Evolutionary conservation across 108 stramenopile genomes (phyloP).

Genomic region (Skeletonema menzelii): DNA sequence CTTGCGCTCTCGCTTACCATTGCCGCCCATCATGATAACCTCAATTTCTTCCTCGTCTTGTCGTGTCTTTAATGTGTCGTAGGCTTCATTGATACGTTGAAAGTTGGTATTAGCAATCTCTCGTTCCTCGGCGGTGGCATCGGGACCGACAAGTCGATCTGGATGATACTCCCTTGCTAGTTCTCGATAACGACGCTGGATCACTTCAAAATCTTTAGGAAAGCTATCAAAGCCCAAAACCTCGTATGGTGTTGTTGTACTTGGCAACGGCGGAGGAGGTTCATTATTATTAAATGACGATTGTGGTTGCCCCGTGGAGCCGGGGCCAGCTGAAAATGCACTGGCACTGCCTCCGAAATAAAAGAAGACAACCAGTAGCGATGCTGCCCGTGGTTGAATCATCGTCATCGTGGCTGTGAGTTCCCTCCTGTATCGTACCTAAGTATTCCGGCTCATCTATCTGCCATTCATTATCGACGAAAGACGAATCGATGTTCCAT

Average conservation of each 20-base stretch:
- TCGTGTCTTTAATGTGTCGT: constrained; percentile 23
- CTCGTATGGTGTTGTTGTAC: constrained; percentile 20
- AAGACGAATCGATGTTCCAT: no score
- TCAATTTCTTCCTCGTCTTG: constrained; percentile 33
- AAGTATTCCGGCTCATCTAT: no score
- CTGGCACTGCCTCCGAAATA: neutral
- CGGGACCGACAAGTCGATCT: constrained; percentile 16
- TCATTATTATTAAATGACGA: neutral
- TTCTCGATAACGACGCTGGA: constrained; percentile 20
- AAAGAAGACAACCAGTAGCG: neutral
- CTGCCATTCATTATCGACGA: no score
- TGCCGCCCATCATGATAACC: constrained; percentile 25
- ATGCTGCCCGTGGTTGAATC: no score
- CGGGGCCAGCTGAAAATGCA: neutral
- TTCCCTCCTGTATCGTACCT: no score
- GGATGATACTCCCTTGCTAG: constrained; percentile 30
- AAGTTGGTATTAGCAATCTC: constrained; percentile 22
- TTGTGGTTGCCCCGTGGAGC: neutral
- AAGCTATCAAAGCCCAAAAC: constrained; percentile 26
- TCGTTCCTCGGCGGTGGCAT: constrained; percentile 23
- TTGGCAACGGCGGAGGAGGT: constrained; percentile 17
- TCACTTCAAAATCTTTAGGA: constrained; percentile 16
- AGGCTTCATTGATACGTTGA: constrained; percentile 30
- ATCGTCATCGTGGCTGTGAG: no score
- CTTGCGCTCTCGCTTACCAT: constrained; percentile 16